Evolutionary conservation across 495 filamentous ascomycete species (phyloP).

Genomic region (Pyrenula massariospora): DNA sequence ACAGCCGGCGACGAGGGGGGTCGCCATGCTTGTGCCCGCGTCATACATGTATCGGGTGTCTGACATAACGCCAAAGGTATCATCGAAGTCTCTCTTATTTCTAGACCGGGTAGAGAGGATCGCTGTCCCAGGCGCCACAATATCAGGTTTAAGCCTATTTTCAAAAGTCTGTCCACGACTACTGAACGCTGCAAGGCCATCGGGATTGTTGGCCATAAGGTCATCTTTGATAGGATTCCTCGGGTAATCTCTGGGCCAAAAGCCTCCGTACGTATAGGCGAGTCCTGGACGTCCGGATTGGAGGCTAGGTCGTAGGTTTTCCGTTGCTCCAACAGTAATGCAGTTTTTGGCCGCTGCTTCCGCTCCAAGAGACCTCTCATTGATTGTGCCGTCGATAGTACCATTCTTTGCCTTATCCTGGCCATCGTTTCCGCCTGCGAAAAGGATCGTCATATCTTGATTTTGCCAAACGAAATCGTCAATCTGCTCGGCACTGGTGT

Average conservation of each 20-base stretch:
- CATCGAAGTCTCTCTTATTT: neutral
- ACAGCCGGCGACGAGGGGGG: constrained; percentile 8
- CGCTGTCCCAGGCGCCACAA: constrained; percentile 4
- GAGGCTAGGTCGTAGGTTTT: neutral
- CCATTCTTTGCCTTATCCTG: neutral
- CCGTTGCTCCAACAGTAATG: neutral
- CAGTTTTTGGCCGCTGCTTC: neutral
- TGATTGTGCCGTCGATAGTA: neutral
- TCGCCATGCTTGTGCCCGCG: constrained; percentile 7
- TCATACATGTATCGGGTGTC: constrained; percentile 1
- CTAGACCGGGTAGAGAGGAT: constrained; percentile 4
- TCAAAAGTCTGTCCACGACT: constrained; percentile 5
- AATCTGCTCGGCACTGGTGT: neutral
- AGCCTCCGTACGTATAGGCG: neutral
- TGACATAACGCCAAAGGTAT: constrained; percentile 1
- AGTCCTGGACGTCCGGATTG: neutral
- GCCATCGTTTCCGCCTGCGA: neutral
- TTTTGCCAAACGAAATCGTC: neutral
- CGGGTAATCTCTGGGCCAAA: neutral
- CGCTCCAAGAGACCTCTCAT: neutral
- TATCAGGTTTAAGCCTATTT: constrained; percentile 3
- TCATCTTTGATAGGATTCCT: neutral
- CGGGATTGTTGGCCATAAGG: neutral
- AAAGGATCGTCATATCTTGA: neutral
- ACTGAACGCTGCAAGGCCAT: constrained; percentile 4